phyloP scores from a whole-genome alignment of 352 stramenopile genomes.

The Globisporangium mamillatum region DNA sequence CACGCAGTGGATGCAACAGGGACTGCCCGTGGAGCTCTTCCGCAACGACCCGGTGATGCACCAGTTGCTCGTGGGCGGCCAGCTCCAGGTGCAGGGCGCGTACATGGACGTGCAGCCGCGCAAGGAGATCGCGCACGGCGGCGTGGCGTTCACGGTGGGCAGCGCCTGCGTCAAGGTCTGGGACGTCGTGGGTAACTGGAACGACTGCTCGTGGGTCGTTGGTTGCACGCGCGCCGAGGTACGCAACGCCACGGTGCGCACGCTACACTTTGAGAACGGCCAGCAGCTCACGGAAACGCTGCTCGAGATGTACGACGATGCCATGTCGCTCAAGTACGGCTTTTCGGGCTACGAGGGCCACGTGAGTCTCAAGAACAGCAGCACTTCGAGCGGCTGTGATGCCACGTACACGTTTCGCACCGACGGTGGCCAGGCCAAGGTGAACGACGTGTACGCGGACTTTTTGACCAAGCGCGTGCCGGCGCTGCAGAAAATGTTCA shows the following conservation, averaged over 20 bases:
- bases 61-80: conserved; percentile 13
- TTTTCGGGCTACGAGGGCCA: conserved; percentile 9
- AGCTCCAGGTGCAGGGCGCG: conserved; percentile 14
- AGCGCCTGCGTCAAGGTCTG: conserved; percentile 10
- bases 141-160: conserved; percentile 10
- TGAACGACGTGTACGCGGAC: conserved; percentile 14
- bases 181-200: conserved; percentile 14
- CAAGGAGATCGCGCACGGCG: conserved; percentile 8
- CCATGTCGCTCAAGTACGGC: conserved; percentile 12
- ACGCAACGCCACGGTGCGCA: conserved; percentile 9
- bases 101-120: conserved; percentile 15
- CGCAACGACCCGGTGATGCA: conserved; percentile 12
- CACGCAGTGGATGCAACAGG: conserved; percentile 13
- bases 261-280: conserved; percentile 9
- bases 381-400: conserved; percentile 5
- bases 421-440: conserved; percentile 1
- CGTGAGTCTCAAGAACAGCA: conserved; percentile 1
- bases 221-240: conserved; percentile 12
- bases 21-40: conserved; percentile 11
- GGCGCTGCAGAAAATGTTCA: conserved; percentile 13
- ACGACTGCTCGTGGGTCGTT: conserved; percentile 17
- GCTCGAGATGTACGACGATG: conserved; percentile 2
- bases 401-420: conserved; percentile 14
- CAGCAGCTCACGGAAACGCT: conserved; percentile 10
- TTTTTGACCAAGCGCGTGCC: conserved; percentile 14